Conservation (phyloP, 2,329 filamentous ascomycete species). For the Cryphonectria naterciae region DNA sequence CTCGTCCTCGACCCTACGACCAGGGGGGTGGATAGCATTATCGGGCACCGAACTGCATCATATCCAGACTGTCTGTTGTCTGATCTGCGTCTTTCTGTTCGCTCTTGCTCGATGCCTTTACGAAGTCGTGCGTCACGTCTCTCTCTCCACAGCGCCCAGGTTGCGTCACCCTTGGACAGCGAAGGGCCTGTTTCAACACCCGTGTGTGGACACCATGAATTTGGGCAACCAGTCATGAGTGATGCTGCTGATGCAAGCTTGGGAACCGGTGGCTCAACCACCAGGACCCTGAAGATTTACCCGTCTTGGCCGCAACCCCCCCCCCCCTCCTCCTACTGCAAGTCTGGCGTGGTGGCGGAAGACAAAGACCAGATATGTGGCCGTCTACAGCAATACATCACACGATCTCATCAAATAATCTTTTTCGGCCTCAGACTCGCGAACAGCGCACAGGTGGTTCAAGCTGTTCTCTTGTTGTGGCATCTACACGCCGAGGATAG, state of each 20-base stretch:
- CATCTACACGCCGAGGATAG: background rate
- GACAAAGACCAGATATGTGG: background rate
- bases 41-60: conserved; percentile 10
- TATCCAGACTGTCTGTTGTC: background rate
- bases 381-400: background rate
- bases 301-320: background rate
- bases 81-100: background rate
- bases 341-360: background rate
- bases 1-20: conserved; percentile 1
- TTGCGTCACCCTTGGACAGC: conserved; percentile 2
- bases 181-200: background rate
- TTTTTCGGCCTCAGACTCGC: background rate
- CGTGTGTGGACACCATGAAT: background rate
- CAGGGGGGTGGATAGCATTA: background rate
- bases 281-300: conserved; percentile 3
- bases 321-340: background rate
- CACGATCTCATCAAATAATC: background rate
- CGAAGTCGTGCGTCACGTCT: background rate
- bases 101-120: background rate
- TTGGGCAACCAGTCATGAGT: background rate
- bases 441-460: background rate
- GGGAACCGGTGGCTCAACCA: background rate
- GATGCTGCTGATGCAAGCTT: background rate
- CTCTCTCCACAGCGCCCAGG: background rate
- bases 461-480: background rate